Conservation (phyloP, 306 rosid species). For the Hippophae rhamnoides region DNA sequence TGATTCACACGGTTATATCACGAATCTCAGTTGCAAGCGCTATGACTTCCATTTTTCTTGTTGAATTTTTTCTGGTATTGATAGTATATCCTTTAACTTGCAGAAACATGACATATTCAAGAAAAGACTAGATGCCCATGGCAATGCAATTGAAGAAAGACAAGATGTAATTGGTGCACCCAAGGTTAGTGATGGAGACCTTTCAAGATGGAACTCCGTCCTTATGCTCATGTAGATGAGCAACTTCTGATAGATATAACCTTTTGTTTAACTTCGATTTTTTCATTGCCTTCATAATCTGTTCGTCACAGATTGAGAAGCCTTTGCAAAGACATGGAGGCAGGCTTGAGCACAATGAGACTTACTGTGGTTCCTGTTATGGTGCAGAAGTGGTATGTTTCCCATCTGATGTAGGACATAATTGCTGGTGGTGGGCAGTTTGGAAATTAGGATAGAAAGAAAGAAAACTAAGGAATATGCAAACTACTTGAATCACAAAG, state of each 20-base stretch:
- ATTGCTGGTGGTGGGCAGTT: no score
- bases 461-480: background rate
- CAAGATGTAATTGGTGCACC: slow-evolving; percentile 91
- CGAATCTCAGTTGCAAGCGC: no score
- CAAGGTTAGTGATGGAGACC: slow-evolving; percentile 37
- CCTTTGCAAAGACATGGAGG: slow-evolving; percentile 97
- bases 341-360: slow-evolving; percentile 96
- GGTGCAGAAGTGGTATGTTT: slow-evolving; percentile 84
- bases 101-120: slow-evolving; percentile 93
- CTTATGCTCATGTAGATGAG: no score
- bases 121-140: slow-evolving; percentile 79
- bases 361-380: slow-evolving; percentile 93
- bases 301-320: slow-evolving; percentile 62
- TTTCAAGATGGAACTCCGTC: no score
- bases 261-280: background rate
- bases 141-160: slow-evolving; percentile 80
- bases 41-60: background rate
- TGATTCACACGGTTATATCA: background rate
- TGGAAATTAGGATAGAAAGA: no score
- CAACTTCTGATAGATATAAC: background rate
- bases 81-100: slow-evolving; percentile 10
- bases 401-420: background rate
- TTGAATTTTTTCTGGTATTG: background rate
- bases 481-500: background rate
- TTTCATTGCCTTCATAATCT: slow-evolving; percentile 10